A percentile compares a stretch with the other conserved stretches of the same genome.
Evolutionary conservation across 805 yeast genomes (phyloP).

Genomic region (Crinitomyces ghanaensis): DNA sequence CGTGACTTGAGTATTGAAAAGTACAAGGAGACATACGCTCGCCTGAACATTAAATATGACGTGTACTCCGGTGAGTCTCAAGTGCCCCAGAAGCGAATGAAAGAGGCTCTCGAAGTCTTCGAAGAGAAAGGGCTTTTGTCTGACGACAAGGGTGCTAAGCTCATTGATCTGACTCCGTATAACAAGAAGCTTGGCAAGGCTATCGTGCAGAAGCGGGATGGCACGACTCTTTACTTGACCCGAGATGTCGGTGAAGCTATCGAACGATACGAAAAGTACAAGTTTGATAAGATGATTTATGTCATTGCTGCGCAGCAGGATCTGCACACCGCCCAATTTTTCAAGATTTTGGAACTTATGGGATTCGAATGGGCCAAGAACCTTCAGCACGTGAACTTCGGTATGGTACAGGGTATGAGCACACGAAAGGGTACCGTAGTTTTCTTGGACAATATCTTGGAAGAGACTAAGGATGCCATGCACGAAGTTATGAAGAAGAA

Average conservation of each 20-base stretch:
- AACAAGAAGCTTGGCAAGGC: slow-evolving; percentile 91
- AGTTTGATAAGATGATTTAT: slow-evolving; percentile 92
- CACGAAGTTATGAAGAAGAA: slow-evolving; percentile 93
- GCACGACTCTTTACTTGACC: slow-evolving; percentile 86
- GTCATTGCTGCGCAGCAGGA: slow-evolving; percentile 97
- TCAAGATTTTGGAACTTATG: slow-evolving; percentile 84
- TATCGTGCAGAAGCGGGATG: slow-evolving; percentile 87
- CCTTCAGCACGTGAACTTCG: slow-evolving; percentile 80
- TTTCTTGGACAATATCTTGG: slow-evolving; percentile 86
- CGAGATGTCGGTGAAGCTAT: slow-evolving; percentile 96
- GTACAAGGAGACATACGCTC: slow-evolving; percentile 79
- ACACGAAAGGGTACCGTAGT: slow-evolving; percentile 98
- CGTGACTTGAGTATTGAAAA: slow-evolving; percentile 82
- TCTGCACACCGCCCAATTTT: slow-evolving; percentile 84
- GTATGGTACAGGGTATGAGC: slow-evolving; percentile 98
- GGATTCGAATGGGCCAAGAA: slow-evolving; percentile 78
- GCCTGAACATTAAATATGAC: slow-evolving; percentile 83
- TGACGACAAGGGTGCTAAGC: slow-evolving; percentile 83
- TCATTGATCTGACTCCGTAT: slow-evolving; percentile 73
- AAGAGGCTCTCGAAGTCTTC: slow-evolving; percentile 49
- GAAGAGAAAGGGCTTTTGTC: slow-evolving; percentile 58
- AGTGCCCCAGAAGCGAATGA: slow-evolving; percentile 65
- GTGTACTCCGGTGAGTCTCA: slow-evolving; percentile 93
- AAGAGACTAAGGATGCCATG: slow-evolving; percentile 89
- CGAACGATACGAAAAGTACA: slow-evolving; percentile 70